A percentile compares a stretch with the other conserved stretches of the same genome.
These are phyloP conservation scores for Fusarium annulatum DNA, from an alignment of 2,329 filamentous ascomycete genomes.

Conservation along the genomic window DNA sequence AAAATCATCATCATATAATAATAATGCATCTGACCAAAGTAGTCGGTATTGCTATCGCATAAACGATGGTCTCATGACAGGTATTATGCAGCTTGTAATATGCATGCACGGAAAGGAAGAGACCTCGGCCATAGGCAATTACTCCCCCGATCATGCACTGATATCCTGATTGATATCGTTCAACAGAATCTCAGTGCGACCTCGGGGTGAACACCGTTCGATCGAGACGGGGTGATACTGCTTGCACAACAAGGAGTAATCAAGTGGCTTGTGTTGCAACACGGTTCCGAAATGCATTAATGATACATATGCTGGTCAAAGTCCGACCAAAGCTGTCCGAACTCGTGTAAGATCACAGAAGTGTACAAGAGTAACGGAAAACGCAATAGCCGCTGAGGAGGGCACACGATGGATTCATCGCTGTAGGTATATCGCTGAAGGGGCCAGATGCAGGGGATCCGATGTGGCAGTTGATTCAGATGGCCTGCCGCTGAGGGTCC, in stretches of 20 bases:
- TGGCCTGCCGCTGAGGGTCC: conserved; percentile 36
- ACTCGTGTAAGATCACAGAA: not conserved
- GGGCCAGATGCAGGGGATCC: conserved; percentile 36
- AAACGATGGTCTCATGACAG: conserved; percentile 12
- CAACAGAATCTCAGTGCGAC: conserved; percentile 30
- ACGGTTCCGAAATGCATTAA: conserved; percentile 2
- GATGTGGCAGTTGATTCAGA: conserved; percentile 42
- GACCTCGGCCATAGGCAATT: conserved; percentile 1
- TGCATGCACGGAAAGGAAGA: conserved; percentile 8
- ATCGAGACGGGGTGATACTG: conserved; percentile 28
- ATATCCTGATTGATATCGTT: conserved; percentile 8
- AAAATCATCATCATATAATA: not conserved
- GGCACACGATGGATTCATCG: not conserved
- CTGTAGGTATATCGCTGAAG: conserved; percentile 3
- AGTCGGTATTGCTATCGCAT: not conserved
- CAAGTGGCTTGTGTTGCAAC: conserved; percentile 4
- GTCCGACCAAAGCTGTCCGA: not conserved
- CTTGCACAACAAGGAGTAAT: conserved; percentile 5
- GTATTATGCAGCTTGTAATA: conserved; percentile 9
- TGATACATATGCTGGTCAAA: not conserved
- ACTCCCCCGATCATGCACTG: conserved; percentile 20
- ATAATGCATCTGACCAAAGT: not conserved
- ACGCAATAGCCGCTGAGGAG: conserved; percentile 4
- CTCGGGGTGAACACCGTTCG: conserved; percentile 21
- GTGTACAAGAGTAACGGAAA: conserved; percentile 15